Conservation (phyloP, 768 basidiomycete genomes). For the Neoboletus brunneissimus region DNA sequence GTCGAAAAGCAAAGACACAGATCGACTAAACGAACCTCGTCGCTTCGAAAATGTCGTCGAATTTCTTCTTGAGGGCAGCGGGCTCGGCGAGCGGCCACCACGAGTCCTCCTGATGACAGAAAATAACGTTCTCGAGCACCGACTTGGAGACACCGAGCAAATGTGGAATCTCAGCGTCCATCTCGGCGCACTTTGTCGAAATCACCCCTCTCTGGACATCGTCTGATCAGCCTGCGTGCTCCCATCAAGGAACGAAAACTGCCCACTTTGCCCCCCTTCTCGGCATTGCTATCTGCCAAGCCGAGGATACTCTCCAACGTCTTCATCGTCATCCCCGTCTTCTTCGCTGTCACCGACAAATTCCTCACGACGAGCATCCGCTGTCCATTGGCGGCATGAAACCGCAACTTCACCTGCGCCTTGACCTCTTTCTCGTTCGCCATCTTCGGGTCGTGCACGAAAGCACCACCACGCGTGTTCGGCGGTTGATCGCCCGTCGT, state of each 20-base stretch:
- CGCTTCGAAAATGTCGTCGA: slow-evolving; percentile 99
- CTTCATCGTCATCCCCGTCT: slow-evolving; percentile 94
- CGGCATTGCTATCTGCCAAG: slow-evolving; percentile 60
- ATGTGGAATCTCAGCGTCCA: slow-evolving; percentile 92
- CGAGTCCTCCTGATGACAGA: slow-evolving; percentile 98
- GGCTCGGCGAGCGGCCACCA: slow-evolving; percentile 98
- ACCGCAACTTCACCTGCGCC: slow-evolving; percentile 94
- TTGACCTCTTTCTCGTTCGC: slow-evolving; percentile 99
- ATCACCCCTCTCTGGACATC: slow-evolving; percentile 71
- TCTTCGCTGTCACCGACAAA: slow-evolving; percentile 90
- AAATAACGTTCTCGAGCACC: slow-evolving; percentile 99
- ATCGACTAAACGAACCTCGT: slow-evolving; percentile 59
- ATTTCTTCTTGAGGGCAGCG: slow-evolving; percentile 92
- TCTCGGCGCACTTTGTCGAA: slow-evolving; percentile 96
- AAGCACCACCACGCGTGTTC: slow-evolving; percentile 97
- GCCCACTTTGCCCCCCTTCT: slow-evolving; percentile 72
- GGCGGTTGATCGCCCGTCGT: slow-evolving; percentile 98
- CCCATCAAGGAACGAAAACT: too few relatives aligned
- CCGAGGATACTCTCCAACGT: slow-evolving; percentile 91
- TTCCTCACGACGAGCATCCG: slow-evolving; percentile 91
- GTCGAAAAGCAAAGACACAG: not conserved
- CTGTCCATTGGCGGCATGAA: slow-evolving; percentile 83
- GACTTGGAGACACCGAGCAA: slow-evolving; percentile 94
- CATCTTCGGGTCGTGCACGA: slow-evolving; percentile 98
- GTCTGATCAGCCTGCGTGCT: not conserved